Evolutionary conservation across 2,329 filamentous ascomycete genomes (phyloP), one percentile per base, ranked within the genome.

Genomic region (Alternaria tenuissima): DNA sequence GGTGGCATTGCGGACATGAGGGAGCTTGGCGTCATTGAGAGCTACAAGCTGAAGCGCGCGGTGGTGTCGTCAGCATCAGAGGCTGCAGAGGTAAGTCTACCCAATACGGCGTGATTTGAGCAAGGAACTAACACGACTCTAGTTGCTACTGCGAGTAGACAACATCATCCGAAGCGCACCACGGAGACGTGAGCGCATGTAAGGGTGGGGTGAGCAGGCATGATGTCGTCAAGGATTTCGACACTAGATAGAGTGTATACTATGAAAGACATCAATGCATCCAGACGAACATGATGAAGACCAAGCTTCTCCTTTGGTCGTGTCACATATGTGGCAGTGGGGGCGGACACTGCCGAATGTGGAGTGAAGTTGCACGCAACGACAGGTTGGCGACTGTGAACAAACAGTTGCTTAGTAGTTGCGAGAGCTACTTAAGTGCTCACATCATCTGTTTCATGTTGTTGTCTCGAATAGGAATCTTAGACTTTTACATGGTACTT

Each of bases 21-120:
- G 55, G 93, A 99, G 73, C 79, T 96, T 48, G 95, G 95, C 44
- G 94, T 99, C 28, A 91, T 99, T 69, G 95, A 99, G 83, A 96
- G 93, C 80, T 98, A 97, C 86, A 99, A 99, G 86, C 83, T 99
- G 78, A 99, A 99, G 88, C 91, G 89, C 78, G 95, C 95, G n/a
- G 95, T 99, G 55, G 95, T 99, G 52, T 96, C 91, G 54, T 97
- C 93, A 63, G 95, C 95, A 22, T 96, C 93, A 59, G 95, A 99
- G 82, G 95, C 95, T 64, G 94, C 95, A 67, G 95, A 99, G 87
- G 93, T 96, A 85, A 83, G 89, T 78, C 34, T 42, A 55, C 34
- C 47, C 20, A 61, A 62, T 47, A 24, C 26, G 12, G 12, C n/a
- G 24, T 36, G 41, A 18, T 6, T 30, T 14, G 22, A 20, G 54